phyloP scores from a whole-genome alignment of 176 grass and related monocot genomes.

The Oryza longistaminata region DNA sequence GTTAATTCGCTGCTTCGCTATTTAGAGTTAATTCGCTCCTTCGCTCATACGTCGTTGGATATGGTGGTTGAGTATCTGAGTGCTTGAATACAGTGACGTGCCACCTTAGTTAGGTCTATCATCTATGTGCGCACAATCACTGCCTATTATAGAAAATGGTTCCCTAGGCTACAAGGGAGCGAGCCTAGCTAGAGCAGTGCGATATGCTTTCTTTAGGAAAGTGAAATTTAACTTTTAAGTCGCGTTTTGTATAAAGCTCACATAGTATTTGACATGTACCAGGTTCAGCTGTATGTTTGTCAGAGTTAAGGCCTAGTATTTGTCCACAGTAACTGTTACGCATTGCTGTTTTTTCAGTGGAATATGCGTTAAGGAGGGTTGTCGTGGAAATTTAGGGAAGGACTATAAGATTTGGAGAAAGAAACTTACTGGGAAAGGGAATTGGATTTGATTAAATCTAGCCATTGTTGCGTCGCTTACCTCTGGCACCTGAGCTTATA shows the following conservation, averaged over 20 bases:
- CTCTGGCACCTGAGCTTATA: background rate
- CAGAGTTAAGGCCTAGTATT: background rate
- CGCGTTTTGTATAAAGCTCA: background rate
- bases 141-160: background rate
- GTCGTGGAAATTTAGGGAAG: background rate
- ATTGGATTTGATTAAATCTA: background rate
- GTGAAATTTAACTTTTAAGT: background rate
- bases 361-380: background rate
- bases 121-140: background rate
- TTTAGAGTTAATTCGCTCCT: background rate
- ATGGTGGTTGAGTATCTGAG: conserved; percentile 1
- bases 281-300: background rate
- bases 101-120: conserved; percentile 11
- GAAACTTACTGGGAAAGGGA: background rate
- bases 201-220: background rate
- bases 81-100: conserved; percentile 1
- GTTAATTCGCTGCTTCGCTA: background rate
- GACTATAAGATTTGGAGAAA: background rate
- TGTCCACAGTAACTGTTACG: background rate
- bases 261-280: background rate
- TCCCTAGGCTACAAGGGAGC: background rate
- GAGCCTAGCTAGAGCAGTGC: background rate
- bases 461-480: background rate
- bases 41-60: conserved; percentile 1
- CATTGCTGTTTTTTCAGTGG: background rate